Evolutionary conservation across 2,329 filamentous ascomycete species (phyloP).

Genomic region (Pyrenochaeta sp.): DNA sequence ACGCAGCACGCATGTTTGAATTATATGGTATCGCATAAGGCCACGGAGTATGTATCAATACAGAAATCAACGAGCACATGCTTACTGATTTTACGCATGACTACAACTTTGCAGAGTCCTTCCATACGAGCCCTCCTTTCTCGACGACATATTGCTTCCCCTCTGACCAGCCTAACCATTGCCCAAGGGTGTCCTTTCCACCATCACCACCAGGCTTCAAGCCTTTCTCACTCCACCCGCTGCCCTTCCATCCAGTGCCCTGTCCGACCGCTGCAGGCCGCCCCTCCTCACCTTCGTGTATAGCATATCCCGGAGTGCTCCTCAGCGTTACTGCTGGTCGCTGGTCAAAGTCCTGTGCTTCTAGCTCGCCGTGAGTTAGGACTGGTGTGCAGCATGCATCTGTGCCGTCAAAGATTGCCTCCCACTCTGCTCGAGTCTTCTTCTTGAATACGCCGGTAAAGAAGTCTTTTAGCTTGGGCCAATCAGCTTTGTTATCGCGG

Average conservation of each 20-base stretch:
- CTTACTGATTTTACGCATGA: not conserved
- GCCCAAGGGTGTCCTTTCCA: slow-evolving; percentile 71
- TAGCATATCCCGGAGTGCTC: slow-evolving; percentile 72
- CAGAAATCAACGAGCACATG: not conserved
- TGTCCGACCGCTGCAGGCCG: slow-evolving; percentile 63
- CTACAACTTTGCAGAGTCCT: slow-evolving; percentile 51
- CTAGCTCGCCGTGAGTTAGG: slow-evolving; percentile 76
- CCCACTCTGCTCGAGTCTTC: slow-evolving; percentile 82
- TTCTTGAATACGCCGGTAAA: slow-evolving; percentile 72
- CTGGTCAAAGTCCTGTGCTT: slow-evolving; percentile 71
- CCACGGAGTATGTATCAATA: not conserved
- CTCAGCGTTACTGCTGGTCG: slow-evolving; percentile 74
- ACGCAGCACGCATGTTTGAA: not conserved
- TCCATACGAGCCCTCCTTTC: slow-evolving; percentile 49
- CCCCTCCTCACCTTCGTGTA: slow-evolving; percentile 59
- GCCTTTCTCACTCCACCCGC: slow-evolving; percentile 69
- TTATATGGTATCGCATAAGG: not conserved
- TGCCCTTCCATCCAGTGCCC: slow-evolving; percentile 70
- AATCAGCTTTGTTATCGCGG: slow-evolving; percentile 68
- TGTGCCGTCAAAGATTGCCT: slow-evolving; percentile 83
- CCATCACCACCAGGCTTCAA: slow-evolving; percentile 76
- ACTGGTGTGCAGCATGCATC: slow-evolving; percentile 95
- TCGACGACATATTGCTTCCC: slow-evolving; percentile 74
- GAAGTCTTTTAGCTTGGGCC: slow-evolving; percentile 70
- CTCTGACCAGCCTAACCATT: slow-evolving; percentile 81